Percentiles rank a stretch among this genome's conserved stretches.
phyloP scores from a whole-genome alignment of 306 rosid species.

The Medicago truncatula region MtrunA17r5.0-ANR NC_053044.1:1599001-1599500 shows the following conservation, averaged over 20 bases:
- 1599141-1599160: neutral
- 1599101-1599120: neutral
- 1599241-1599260: neutral
- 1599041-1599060: neutral
- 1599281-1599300: neutral
- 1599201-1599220: slow-evolving; percentile 58
- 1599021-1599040: neutral
- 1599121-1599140: slow-evolving; percentile 28
- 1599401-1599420: slow-evolving; percentile 52
- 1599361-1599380: neutral
- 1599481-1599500: slow-evolving; percentile 28
- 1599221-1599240: slow-evolving; percentile 4
- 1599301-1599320: neutral
- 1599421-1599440: slow-evolving; percentile 39
- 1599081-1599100: neutral
- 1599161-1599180: slow-evolving; percentile 27
- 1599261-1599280: neutral
- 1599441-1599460: slow-evolving; percentile 39
- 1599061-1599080: neutral
- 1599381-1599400: neutral
- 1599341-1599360: neutral
- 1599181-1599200: slow-evolving; percentile 42
- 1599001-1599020: neutral
- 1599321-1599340: neutral
- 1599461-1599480: slow-evolving; percentile 30